A percentile compares a stretch with the other conserved stretches of the same genome.
phyloP scores from a whole-genome alignment of 2,329 filamentous ascomycete species.

The Calonectria pauciramosa region DNA sequence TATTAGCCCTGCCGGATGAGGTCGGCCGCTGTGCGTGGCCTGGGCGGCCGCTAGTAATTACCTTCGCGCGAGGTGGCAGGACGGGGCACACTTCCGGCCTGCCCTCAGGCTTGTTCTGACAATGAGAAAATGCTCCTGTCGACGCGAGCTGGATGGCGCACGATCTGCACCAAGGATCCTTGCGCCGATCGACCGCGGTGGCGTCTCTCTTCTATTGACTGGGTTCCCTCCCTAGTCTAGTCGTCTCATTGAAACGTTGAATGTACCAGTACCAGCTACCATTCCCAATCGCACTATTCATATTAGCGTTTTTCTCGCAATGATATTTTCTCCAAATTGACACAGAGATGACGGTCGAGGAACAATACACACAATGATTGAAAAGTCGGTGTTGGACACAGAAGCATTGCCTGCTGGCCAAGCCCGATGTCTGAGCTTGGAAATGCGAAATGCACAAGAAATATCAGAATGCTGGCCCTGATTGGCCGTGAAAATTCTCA shows the following conservation, averaged over 20 bases:
- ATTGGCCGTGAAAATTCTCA: constrained; percentile 34
- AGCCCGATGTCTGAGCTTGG: constrained; percentile 26
- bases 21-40: constrained; percentile 27
- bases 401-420: constrained; percentile 29
- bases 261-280: constrained; percentile 12
- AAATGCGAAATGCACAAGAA: constrained; percentile 33
- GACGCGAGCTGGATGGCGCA: constrained; percentile 40
- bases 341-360: background rate
- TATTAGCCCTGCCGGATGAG: constrained; percentile 16
- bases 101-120: constrained; percentile 30
- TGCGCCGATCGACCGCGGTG: constrained; percentile 46
- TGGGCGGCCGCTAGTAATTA: constrained; percentile 14
- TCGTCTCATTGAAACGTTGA: constrained; percentile 26
- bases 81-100: constrained; percentile 26
- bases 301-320: background rate
- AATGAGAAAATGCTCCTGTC: constrained; percentile 32
- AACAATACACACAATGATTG: background rate
- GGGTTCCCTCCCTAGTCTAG: constrained; percentile 17
- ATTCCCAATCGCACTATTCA: constrained; percentile 10
- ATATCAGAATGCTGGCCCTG: constrained; percentile 28
- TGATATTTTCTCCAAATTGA: background rate
- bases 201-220: constrained; percentile 36
- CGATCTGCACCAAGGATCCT: constrained; percentile 44
- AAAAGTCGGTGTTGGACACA: constrained; percentile 23
- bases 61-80: constrained; percentile 6